phyloP scores from a whole-genome alignment of 1,284 basidiomycete species.

The Irpex sp. region DNA sequence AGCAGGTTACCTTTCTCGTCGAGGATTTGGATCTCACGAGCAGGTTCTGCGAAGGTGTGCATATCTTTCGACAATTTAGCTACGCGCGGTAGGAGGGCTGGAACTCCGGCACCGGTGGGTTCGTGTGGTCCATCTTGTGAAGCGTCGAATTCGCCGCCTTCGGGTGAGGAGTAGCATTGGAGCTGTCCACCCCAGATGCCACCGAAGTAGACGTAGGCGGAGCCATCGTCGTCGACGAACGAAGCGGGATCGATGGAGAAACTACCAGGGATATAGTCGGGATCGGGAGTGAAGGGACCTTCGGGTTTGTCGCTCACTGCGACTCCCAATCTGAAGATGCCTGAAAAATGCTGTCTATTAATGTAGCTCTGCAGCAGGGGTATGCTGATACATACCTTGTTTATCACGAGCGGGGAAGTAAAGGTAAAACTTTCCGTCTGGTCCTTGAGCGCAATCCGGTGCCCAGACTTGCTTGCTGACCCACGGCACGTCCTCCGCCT shows the following conservation, averaged over 20 bases:
- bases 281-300: not conserved
- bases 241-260: not conserved
- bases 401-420: not conserved
- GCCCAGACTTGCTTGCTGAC: not conserved
- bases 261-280: not conserved
- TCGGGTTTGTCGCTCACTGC: not conserved
- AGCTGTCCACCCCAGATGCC: not conserved
- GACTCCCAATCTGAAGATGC: not conserved
- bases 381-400: not conserved
- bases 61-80: not conserved
- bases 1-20: not conserved
- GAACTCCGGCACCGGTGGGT: not conserved
- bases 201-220: not conserved
- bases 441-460: not conserved
- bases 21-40: not conserved
- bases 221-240: not conserved
- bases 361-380: too few species aligned
- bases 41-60: not conserved
- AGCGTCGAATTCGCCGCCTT: not conserved
- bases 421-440: not conserved
- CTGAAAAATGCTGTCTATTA: not conserved
- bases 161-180: not conserved
- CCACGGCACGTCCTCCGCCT: not conserved
- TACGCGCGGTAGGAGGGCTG: not conserved
- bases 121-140: not conserved